Base-by-base conservation (phyloP, 2,329 filamentous ascomycete genomes). In the Verticillium dahliae region DNA sequence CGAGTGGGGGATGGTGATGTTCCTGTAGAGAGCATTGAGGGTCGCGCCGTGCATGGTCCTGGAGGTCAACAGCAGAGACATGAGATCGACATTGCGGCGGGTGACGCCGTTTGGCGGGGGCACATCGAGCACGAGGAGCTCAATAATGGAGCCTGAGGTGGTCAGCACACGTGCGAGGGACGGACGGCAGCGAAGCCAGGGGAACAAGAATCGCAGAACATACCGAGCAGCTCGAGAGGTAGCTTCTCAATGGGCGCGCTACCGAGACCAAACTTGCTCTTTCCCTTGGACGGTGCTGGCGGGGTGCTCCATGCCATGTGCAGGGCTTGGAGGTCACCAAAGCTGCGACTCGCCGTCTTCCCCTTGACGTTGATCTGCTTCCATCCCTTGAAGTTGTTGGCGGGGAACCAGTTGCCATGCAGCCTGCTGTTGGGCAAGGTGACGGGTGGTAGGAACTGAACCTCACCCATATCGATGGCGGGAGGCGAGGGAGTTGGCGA, bases 1-100 rank as follows among this genome's bases (percentile, higher is more conserved):
- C 33, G 91, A 94, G 78, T 93, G 90, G 6, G 91, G 90, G 67
- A 94, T 89, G 54, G 90, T 92, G 73, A 94, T 90, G 72, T 90
- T 86, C 66, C 85, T 84, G 77, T 94, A 94, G 57, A 95, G 82
- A 6, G 90, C 90, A 67, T 85, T 84, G 38, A 93, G 78, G 3
- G 90, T 93, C 22, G 88, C 88, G 33, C 83, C 83, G 70, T 94
- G 88, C 63, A 94, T 78, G 35, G 85, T 85, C 70, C 84, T 86
- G n/a, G 90, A 94, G n/a, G 89, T 86, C 65, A 92, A 76, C 41
- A 94, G 80, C 65, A 92, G 83, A 18, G 90, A 85, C 78, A 92
- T 88, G 62, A 94, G 79, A 71, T 94, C 90, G 62, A 89, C 83
- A 71, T 94, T 94, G 66, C 91, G 88, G 45, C 88, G 85, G 33